Evolutionary conservation across 768 basidiomycete genomes (phyloP).

Genomic region (Russula lepida): DNA sequence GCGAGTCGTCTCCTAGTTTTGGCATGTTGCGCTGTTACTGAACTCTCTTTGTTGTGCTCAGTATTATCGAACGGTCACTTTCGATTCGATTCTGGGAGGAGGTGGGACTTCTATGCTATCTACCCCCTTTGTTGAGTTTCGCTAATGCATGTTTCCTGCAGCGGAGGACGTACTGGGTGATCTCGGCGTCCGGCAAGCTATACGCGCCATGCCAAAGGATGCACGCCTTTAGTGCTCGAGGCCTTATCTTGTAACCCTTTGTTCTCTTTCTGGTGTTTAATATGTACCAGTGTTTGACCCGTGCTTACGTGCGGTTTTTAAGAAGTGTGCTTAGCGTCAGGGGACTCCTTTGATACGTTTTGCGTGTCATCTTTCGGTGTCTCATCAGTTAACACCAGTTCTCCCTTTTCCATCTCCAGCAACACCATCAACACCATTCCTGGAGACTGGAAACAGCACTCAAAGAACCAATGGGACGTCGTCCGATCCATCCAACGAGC

Average conservation of each 20-base stretch:
- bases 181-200: slow-evolving; percentile 74
- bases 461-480: slow-evolving; percentile 1
- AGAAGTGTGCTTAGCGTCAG: no score
- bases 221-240: slow-evolving; percentile 39
- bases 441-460: neutral
- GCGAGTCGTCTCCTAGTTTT: slow-evolving; percentile 30
- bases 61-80: slow-evolving; percentile 60
- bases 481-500: slow-evolving; percentile 24
- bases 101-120: slow-evolving; percentile 26
- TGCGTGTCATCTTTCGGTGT: no score
- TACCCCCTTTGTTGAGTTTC: neutral
- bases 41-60: slow-evolving; percentile 22
- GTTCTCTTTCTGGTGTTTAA: neutral
- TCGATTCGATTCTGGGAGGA: slow-evolving; percentile 67
- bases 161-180: slow-evolving; percentile 73
- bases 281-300: no score
- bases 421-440: slow-evolving; percentile 9
- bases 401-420: slow-evolving; percentile 20
- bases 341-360: no score
- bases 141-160: slow-evolving; percentile 19
- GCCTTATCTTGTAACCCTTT: neutral
- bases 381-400: slow-evolving; percentile 9
- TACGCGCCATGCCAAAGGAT: slow-evolving; percentile 66
- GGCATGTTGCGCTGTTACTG: neutral
- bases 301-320: no score